Base-by-base conservation (phyloP, 148 eudicot species). In the Rhododendron mucronatum region DNA sequence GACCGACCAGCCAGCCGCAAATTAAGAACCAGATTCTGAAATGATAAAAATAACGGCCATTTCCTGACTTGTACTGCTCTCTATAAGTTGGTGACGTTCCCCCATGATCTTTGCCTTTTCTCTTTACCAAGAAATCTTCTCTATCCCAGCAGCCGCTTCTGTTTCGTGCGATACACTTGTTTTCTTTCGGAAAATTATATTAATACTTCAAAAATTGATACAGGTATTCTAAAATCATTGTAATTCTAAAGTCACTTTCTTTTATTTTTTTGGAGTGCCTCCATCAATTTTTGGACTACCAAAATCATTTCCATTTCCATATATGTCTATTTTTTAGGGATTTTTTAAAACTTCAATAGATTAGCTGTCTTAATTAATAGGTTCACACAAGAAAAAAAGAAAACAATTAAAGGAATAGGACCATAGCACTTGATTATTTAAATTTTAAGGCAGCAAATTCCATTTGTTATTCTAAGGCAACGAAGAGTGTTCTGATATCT, bases 1-100 rank as follows among this genome's bases (percentile, higher is more conserved):
- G 44, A 83, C 61, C 39, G 79, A 84, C 50, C 50, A 47, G 85
- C 50, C 50, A 47, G 85, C 85, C 79, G 85, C 63, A 84, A 37
- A 71, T 71, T 69, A 5, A 69, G 79, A 44, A 69, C 45, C 59
- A 44, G 53, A 65, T n/a, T 63, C 11, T 26, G 7, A 81, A 1
- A 12, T 61, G 50, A 63, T 61, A 71, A 30, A 63, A 47, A 83
- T 45, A 83, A 83, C 78, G 37, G 77, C 51, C 57, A n/a, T 67
- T 63, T 67, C 75, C 78, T 65, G 41, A 51, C 76, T 41, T 67
- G 53, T 63, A 39, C 39, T 28, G n/a, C 76, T 71, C 8, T 51
- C 57, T 51, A 82, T 71, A 47, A 83, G 20, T 47, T 83, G 26
- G 48, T 83, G 85, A 83, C 85, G 85, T 10, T 7, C 23, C 73